Percentiles rank a stretch among this genome's conserved stretches.
Evolutionary conservation across 139 green algal species (phyloP).

Genomic region (Chlamydomonas eustigma): DNA sequence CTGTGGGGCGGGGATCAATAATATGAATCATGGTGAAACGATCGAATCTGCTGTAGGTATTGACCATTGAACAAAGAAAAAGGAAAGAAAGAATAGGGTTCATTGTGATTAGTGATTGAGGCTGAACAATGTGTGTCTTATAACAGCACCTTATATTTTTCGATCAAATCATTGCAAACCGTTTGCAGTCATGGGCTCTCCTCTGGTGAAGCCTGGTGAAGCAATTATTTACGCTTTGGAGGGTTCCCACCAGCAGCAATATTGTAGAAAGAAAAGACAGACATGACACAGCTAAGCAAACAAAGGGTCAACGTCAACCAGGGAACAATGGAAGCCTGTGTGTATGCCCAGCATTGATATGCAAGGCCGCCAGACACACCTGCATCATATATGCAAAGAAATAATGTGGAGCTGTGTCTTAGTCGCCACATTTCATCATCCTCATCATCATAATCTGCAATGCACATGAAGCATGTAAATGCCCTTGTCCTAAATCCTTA

Average conservation of each 20-base stretch:
- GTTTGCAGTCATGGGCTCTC: no score
- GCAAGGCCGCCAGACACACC: not conserved
- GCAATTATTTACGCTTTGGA: conserved; percentile 11
- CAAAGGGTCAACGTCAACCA: not conserved
- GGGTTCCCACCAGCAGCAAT: conserved; percentile 12
- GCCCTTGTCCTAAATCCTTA: not conserved
- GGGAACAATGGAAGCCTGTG: not conserved
- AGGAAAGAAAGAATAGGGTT: no score
- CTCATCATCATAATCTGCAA: not conserved
- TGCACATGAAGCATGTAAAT: not conserved
- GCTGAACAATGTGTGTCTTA: no score
- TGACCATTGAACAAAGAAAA: no score
- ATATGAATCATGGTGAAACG: no score
- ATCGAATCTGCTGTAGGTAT: no score
- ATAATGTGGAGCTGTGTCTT: not conserved
- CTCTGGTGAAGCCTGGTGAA: no score
- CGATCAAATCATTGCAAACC: no score
- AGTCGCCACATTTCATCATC: not conserved
- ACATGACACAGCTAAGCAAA: not conserved
- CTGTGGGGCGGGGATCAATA: no score
- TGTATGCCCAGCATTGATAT: not conserved
- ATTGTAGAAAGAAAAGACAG: conserved; percentile 32
- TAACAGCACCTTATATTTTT: no score
- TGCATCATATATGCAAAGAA: not conserved
- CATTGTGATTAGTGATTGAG: no score